These are phyloP conservation scores for Cenchrus americanus DNA, from an alignment of 176 grass and related monocot genomes.

Conservation along the genomic window DNA sequence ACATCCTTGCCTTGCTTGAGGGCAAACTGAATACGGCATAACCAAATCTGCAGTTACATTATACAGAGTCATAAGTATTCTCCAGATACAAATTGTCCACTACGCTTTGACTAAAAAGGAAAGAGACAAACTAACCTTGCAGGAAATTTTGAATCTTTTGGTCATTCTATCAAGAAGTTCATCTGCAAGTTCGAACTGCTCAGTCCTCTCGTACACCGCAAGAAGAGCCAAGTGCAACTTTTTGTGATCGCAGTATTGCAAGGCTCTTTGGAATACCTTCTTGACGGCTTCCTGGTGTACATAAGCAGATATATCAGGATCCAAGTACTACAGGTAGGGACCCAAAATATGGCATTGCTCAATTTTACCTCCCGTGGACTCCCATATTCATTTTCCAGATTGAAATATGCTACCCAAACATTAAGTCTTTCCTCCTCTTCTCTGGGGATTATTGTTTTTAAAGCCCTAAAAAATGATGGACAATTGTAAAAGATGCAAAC, in stretches of 20 bases:
- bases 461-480: constrained; percentile 60
- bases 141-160: constrained; percentile 87
- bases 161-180: constrained; percentile 92
- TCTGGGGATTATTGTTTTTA: constrained; percentile 81
- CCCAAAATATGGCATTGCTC: constrained; percentile 7
- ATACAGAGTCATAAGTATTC: constrained; percentile 28
- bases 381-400: constrained; percentile 95
- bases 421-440: constrained; percentile 93
- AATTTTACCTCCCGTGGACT: constrained; percentile 81
- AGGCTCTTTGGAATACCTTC: constrained; percentile 84
- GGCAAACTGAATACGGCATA: constrained; percentile 64
- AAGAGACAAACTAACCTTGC: constrained; percentile 66
- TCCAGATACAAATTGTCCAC: background rate
- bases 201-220: constrained; percentile 81
- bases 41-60: constrained; percentile 74
- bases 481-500: constrained; percentile 34
- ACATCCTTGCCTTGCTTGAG: constrained; percentile 71
- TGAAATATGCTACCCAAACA: constrained; percentile 97
- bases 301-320: constrained; percentile 34
- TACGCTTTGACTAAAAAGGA: background rate
- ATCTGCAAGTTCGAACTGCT: constrained; percentile 70
- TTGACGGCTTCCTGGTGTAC: constrained; percentile 82
- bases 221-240: constrained; percentile 86
- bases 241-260: constrained; percentile 93
- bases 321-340: background rate